A percentile compares a stretch with the other conserved stretches of the same genome.
Evolutionary conservation across 2,329 filamentous ascomycete genomes (phyloP).

Genomic region (Chrysoporthe austroafricana): DNA sequence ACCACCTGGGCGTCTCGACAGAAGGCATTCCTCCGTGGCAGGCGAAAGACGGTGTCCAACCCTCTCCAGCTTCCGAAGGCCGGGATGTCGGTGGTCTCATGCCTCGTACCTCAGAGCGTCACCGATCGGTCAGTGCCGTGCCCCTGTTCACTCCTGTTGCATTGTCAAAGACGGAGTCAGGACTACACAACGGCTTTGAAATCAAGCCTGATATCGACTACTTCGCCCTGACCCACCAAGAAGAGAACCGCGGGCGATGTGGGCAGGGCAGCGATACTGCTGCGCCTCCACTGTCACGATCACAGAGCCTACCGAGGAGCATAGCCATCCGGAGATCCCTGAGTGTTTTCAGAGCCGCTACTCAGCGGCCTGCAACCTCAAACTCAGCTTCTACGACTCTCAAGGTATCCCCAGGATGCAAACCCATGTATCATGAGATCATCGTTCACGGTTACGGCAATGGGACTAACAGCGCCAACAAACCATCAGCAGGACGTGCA

Average conservation of each 20-base stretch:
- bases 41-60: not conserved
- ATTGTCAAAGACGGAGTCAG: not conserved
- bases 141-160: conserved; percentile 8
- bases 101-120: conserved; percentile 36
- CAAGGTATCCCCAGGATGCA: conserved; percentile 25
- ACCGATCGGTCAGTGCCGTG: conserved; percentile 22
- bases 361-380: conserved; percentile 3
- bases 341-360: conserved; percentile 35
- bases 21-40: conserved; percentile 52
- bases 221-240: conserved; percentile 48
- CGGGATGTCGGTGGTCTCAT: conserved; percentile 24
- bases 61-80: not conserved
- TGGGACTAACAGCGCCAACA: conserved; percentile 48
- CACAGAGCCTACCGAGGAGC: conserved; percentile 37
- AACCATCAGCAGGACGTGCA: conserved; percentile 9
- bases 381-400: not conserved
- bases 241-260: conserved; percentile 15
- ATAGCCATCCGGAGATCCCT: conserved; percentile 40
- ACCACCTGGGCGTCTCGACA: conserved; percentile 55
- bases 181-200: conserved; percentile 1
- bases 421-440: conserved; percentile 51
- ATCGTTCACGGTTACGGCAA: conserved; percentile 59
- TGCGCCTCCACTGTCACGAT: conserved; percentile 6
- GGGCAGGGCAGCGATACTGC: not conserved
- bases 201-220: conserved; percentile 63